Evolutionary conservation across 208 protist genomes (phyloP), one percentile per base, ranked within the genome.

Genomic region (Crithidia thermophila): DNA sequence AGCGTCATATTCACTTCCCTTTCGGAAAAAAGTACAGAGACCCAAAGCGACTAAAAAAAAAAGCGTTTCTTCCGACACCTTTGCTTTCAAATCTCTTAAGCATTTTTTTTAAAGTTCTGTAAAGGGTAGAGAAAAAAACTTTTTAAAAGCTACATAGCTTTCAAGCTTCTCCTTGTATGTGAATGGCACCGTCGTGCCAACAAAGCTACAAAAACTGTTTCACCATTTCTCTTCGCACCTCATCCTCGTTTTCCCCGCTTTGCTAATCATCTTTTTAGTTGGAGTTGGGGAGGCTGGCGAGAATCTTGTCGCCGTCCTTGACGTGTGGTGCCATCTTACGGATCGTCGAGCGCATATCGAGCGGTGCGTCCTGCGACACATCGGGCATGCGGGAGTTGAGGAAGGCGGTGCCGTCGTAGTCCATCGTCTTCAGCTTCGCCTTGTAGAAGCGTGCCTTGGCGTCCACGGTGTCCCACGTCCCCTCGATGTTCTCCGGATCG

Each of bases 381-480:
- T 92, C 84, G 2, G 90, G 90, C 83, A 93, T 91, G 10, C 52
- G 74, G 0, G 67, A 77, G 55, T 84, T 76, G 11, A 76, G 49
- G 51, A 86, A 90, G 14, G 77, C 79, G 6, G 78, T 94, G 18
- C 85, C 87, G 72, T 96, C 91, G 61, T 94, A 96, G 75, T 96
- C 87, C 91, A 96, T 96, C 25, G 61, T 77, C 74, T 84, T 86
- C 18, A 96, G 70, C 60, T 93, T 93, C 27, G 79, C 75, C 77
- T 96, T 96, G 81, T 96, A 96, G 52, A 91, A 91, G 45, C 81
- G 75, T 10, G 91, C 91, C 71, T 89, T 88, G 16, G 83, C 84
- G 64, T 90, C 91, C 23, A 87, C 85, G 28, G 71, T 73, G 66
- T 94, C 88, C 88, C 91, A 96, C 11, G 84, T 89, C 9, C 83